Conservation (phyloP, 2,329 filamentous ascomycete species). For the Exophiala xenobiotica region DNA sequence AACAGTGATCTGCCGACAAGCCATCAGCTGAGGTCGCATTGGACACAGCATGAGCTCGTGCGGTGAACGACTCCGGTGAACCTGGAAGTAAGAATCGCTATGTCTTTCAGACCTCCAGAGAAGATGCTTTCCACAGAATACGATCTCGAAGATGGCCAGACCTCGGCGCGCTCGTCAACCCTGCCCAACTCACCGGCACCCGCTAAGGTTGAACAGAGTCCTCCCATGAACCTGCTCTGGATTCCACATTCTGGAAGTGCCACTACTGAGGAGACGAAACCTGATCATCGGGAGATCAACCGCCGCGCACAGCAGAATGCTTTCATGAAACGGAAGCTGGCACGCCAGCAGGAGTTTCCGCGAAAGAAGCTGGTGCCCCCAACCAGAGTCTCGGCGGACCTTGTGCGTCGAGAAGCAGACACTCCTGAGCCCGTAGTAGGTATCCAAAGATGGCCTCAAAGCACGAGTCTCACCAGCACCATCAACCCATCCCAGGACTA, state of each 20-base stretch:
- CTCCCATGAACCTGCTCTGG: neutral
- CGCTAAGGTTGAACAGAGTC: neutral
- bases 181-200: neutral
- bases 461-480: neutral
- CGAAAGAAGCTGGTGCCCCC: neutral
- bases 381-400: neutral
- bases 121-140: neutral
- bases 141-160: neutral
- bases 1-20: too few species aligned
- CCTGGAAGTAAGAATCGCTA: too few species aligned
- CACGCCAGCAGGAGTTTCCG: neutral
- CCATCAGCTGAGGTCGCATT: too few species aligned
- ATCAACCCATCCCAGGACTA: neutral
- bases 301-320: neutral
- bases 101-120: neutral
- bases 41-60: too few species aligned
- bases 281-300: neutral
- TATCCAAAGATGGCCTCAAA: neutral
- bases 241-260: neutral
- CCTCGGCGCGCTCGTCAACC: neutral
- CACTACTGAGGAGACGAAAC: neutral
- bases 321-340: neutral
- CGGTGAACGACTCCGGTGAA: too few species aligned
- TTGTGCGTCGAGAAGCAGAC: neutral
- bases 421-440: neutral